phyloP scores from a whole-genome alignment of 345 rosid species.

The Salix suchowensis region DNA sequence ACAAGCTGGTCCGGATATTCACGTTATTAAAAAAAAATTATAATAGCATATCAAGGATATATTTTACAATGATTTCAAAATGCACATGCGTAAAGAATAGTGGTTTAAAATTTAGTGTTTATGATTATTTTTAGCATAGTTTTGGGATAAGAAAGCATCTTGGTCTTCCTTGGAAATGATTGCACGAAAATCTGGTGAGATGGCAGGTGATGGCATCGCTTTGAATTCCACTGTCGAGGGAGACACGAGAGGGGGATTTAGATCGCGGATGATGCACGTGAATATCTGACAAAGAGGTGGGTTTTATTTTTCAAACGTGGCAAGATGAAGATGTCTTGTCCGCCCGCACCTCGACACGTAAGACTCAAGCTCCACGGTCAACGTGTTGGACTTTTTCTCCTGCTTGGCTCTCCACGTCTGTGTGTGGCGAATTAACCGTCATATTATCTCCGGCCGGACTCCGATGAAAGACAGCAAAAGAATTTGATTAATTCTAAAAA shows the following conservation, averaged over 20 bases:
- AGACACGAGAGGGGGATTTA: background rate
- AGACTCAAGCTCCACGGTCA: conserved; percentile 24
- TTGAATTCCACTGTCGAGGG: background rate
- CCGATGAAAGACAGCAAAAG: background rate
- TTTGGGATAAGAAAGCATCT: background rate
- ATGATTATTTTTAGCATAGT: background rate
- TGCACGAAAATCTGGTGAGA: background rate
- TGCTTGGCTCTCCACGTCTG: conserved; percentile 21
- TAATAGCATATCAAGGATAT: too few species aligned
- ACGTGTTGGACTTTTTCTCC: background rate
- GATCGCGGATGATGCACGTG: conserved; percentile 24
- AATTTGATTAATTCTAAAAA: too few species aligned
- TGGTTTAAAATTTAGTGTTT: too few species aligned
- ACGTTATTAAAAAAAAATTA: too few species aligned
- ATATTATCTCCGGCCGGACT: background rate
- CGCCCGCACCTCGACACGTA: conserved; percentile 27
- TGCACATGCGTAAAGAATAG: too few species aligned
- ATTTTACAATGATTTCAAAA: too few species aligned
- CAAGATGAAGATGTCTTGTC: conserved; percentile 15
- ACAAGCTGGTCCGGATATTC: fast-evolving
- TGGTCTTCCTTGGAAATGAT: background rate
- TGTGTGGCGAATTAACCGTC: background rate
- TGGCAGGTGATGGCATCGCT: background rate
- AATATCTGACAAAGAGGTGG: conserved; percentile 31
- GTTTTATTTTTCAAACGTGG: conserved; percentile 1